Evolutionary conservation across 805 yeast species (phyloP), one percentile per base, ranked within the genome.

Genomic region (Pichia exigua): DNA sequence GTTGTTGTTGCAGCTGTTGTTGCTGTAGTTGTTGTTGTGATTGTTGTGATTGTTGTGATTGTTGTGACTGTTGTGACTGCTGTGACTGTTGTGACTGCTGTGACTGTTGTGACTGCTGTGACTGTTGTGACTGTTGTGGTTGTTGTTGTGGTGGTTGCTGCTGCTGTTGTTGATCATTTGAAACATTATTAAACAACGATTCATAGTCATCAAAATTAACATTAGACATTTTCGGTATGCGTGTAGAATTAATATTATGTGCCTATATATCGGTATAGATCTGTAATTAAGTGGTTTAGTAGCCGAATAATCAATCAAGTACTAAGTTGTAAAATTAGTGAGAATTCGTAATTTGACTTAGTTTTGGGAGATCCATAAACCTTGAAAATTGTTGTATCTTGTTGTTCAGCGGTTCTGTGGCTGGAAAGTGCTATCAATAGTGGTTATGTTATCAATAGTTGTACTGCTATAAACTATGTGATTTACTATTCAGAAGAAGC

Each of bases 191-290:
- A 21, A 54, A 50, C 17, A 54, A 42, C n/a, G 42, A 32, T 26
- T 51, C 57, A 45, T 54, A 49, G 21, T 54, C 56, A 41, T 49
- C 53, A 45, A 54, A 54, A 21, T 49, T 50, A 5, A 45, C 39
- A 15, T 27, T 42, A 7, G 51, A 43, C 51, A 48, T 48, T 17
- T 21, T 48, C 17, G 21, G 2, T 21, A 22, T 32, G 3, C 7
- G 30, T 30, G 13, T 12, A 13, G n/a, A 13, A 15, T 30, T 30
- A 13, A 9, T 28, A 9, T 11, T 28, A 9, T 9, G 30, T 27
- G 12, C 2, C 12, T 27, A 27, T 27, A 11, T 10, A 27, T 27
- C 30, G 30, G 13, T 10, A 27, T 27, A 27, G 10, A 27, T 27
- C 10, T 27, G 30, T 9, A 27, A 5, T 11, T 9, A 11, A 9